phyloP scores from a whole-genome alignment of 805 yeast species.

The Candida coquimbonensis region DNA sequence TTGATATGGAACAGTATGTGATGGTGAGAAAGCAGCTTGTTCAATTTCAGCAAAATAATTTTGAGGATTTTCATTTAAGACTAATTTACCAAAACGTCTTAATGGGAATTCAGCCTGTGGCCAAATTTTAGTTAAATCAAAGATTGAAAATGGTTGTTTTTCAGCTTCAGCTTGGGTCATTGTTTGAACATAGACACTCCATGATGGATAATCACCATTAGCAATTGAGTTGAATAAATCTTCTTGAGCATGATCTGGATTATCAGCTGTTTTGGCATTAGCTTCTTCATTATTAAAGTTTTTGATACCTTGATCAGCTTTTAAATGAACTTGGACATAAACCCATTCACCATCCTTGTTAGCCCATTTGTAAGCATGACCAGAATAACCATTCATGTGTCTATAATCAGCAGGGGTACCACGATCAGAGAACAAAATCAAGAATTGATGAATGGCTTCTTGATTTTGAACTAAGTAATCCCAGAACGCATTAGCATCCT shows the following conservation, averaged over 20 bases:
- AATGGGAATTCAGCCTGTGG: conserved; percentile 82
- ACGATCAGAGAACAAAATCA: conserved; percentile 68
- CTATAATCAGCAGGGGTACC: conserved; percentile 75
- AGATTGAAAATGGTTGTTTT: conserved; percentile 70
- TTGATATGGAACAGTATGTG: conserved; percentile 78
- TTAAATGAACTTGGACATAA: conserved; percentile 73
- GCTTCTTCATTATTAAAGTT: conserved; percentile 52
- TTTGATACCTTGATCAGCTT: conserved; percentile 54
- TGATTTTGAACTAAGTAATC: conserved; percentile 65
- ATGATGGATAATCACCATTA: conserved; percentile 69
- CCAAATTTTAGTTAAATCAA: conserved; percentile 91
- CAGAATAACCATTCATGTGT: conserved; percentile 80
- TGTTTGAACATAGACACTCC: conserved; percentile 81
- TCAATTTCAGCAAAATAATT: conserved; percentile 86
- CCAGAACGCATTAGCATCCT: conserved; percentile 77
- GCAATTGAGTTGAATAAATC: conserved; percentile 77
- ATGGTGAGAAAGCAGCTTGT: conserved; percentile 81
- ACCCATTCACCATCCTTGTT: conserved; percentile 69
- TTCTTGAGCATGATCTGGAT: conserved; percentile 78
- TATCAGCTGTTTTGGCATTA: conserved; percentile 56
- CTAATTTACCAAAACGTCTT: conserved; percentile 76
- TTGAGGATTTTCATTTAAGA: conserved; percentile 74
- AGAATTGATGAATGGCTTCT: conserved; percentile 70
- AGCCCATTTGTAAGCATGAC: conserved; percentile 79
- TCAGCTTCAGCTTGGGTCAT: conserved; percentile 82